These are phyloP conservation scores for Suillus lakei DNA, from an alignment of 768 basidiomycete species.

Conservation along the genomic window DNA sequence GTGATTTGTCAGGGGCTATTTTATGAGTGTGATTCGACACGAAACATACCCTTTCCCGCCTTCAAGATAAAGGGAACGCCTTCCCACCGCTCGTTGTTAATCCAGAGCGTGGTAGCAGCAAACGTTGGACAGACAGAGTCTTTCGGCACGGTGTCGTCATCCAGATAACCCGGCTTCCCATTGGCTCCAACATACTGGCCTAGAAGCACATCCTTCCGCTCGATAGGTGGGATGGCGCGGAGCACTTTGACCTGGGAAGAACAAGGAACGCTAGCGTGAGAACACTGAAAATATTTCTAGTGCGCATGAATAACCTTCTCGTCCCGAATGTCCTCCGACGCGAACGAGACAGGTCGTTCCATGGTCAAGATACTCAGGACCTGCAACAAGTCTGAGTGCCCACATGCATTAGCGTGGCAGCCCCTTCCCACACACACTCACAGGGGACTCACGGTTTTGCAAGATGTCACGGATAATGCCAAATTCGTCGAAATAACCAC, in stretches of 20 bases:
- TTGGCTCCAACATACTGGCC: constrained; percentile 92
- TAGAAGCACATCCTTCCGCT: constrained; percentile 78
- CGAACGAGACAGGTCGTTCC: constrained; percentile 98
- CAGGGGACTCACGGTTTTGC: constrained; percentile 86
- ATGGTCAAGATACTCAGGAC: constrained; percentile 94
- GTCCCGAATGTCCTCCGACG: constrained; percentile 96
- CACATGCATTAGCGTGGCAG: constrained; percentile 22
- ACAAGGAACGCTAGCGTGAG: constrained; percentile 20
- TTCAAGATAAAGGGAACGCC: constrained; percentile 98
- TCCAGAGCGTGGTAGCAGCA: constrained; percentile 87
- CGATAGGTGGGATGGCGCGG: constrained; percentile 85
- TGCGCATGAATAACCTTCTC: constrained; percentile 74
- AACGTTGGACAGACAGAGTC: constrained; percentile 94
- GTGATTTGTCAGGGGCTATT: constrained; percentile 15
- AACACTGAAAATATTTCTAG: constrained; percentile 12
- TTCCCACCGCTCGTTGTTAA: constrained; percentile 97
- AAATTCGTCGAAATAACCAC: constrained; percentile 99
- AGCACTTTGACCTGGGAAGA: constrained; percentile 88
- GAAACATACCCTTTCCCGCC: constrained; percentile 87
- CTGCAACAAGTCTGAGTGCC: constrained; percentile 81
- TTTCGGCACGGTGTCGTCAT: constrained; percentile 94
- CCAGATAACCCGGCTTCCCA: constrained; percentile 98
- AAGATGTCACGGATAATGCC: constrained; percentile 97
- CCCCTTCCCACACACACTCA: constrained; percentile 14
- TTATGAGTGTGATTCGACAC: constrained; percentile 14